phyloP scores from a whole-genome alignment of 371 early-diverging fungal genomes.

The Rhizopus sp. region DNA sequence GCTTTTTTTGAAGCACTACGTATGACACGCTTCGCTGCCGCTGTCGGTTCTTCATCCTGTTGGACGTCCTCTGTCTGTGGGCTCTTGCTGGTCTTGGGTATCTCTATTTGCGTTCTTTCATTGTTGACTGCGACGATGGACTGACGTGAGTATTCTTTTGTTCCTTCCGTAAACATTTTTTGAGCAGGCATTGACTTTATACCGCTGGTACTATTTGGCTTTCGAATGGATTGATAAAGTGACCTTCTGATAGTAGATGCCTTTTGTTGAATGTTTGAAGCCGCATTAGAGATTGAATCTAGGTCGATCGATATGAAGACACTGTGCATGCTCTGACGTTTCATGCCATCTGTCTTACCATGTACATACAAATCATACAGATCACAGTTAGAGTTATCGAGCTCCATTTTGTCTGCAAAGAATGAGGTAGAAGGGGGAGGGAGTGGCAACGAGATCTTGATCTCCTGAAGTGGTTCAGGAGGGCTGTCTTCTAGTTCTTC shows the following conservation, averaged over 20 bases:
- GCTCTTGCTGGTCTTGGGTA: too few relatives aligned
- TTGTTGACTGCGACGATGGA: background rate
- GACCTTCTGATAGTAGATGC: constrained; percentile 37
- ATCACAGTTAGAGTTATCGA: constrained; percentile 28
- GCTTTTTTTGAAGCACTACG: constrained; percentile 27
- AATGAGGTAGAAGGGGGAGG: constrained; percentile 36
- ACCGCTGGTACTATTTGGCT: constrained; percentile 11
- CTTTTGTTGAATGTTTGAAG: constrained; percentile 23
- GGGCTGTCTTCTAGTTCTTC: constrained; percentile 17
- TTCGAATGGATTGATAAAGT: constrained; percentile 35
- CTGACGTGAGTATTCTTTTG: background rate
- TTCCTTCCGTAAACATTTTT: constrained; percentile 6
- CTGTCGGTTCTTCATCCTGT: constrained; percentile 14
- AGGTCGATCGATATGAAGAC: constrained; percentile 27
- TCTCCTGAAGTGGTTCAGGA: constrained; percentile 36
- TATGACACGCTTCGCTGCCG: constrained; percentile 22
- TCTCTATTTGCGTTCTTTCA: constrained; percentile 29
- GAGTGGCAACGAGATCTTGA: constrained; percentile 29
- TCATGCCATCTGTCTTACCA: constrained; percentile 11
- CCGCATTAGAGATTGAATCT: constrained; percentile 10
- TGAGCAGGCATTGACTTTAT: background rate
- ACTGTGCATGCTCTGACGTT: constrained; percentile 1
- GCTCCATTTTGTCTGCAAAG: constrained; percentile 46
- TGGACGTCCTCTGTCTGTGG: background rate
- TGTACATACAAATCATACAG: constrained; percentile 32